These are phyloP conservation scores for Cryphonectria carpinicola DNA, from an alignment of 2,329 filamentous ascomycete genomes.

Conservation along the genomic window DNA sequence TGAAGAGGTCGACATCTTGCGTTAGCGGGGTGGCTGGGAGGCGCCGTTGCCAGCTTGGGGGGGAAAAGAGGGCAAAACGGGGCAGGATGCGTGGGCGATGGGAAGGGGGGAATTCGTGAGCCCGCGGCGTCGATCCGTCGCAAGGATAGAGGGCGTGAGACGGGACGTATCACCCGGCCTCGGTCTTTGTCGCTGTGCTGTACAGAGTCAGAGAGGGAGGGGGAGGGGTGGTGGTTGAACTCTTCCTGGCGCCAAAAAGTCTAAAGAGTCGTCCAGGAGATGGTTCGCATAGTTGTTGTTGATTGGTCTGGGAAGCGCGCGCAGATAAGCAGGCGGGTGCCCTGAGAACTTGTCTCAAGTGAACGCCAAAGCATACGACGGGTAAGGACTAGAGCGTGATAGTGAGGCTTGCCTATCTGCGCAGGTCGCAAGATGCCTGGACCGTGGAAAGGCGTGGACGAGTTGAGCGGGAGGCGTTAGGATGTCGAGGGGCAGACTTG, in stretches of 20 bases:
- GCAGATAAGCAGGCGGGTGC: conserved; percentile 12
- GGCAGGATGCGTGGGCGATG: conserved; percentile 2
- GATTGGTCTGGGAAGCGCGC: conserved; percentile 16
- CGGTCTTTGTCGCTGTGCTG: conserved; percentile 3
- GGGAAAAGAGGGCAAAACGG: neutral
- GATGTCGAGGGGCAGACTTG: conserved; percentile 20
- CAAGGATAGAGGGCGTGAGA: conserved; percentile 3
- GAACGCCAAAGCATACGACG: neutral
- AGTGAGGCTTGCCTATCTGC: neutral
- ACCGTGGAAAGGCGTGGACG: neutral
- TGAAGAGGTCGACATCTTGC: conserved; percentile 63
- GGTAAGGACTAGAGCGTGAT: neutral
- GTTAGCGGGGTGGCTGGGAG: conserved; percentile 10
- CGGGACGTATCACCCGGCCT: neutral
- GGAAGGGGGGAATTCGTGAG: neutral
- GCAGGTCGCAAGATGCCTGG: neutral
- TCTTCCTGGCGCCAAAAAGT: conserved; percentile 19
- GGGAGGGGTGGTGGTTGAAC: conserved; percentile 2
- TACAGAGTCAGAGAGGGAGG: conserved; percentile 14
- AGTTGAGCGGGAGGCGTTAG: conserved; percentile 3
- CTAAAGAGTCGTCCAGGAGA: neutral
- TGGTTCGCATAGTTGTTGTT: conserved; percentile 10
- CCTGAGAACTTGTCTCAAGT: neutral
- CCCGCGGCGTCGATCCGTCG: conserved; percentile 9
- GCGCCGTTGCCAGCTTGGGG: neutral